Evolutionary conservation across 768 basidiomycete species (phyloP).

Genomic region (Lentinula edodes): DNA sequence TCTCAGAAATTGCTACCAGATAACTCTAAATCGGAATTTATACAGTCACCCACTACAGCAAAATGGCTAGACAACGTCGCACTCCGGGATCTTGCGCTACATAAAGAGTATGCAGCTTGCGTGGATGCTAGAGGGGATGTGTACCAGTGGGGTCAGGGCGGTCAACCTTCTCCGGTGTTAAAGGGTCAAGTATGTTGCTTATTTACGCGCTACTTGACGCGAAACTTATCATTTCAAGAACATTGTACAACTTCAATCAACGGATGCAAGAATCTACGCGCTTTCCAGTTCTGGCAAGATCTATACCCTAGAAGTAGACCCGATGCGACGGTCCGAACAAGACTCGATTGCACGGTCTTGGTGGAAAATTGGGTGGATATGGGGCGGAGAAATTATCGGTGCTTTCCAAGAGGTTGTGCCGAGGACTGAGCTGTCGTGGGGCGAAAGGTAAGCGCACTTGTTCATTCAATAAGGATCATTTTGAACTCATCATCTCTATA

Average conservation of each 20-base stretch:
- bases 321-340: slow-evolving; percentile 37
- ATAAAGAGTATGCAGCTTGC: slow-evolving; percentile 64
- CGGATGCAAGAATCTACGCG: slow-evolving; percentile 62
- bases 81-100: slow-evolving; percentile 66
- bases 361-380: slow-evolving; percentile 59
- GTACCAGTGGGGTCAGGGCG: slow-evolving; percentile 75
- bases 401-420: slow-evolving; percentile 62
- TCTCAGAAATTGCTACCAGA: slow-evolving; percentile 39
- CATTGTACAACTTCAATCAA: slow-evolving; percentile 58
- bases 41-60: slow-evolving; percentile 46
- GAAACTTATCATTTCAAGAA: slow-evolving; percentile 39
- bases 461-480: background rate
- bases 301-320: slow-evolving; percentile 57
- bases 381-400: slow-evolving; percentile 39
- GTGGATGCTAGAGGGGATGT: slow-evolving; percentile 78
- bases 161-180: slow-evolving; percentile 47
- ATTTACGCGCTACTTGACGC: background rate
- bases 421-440: slow-evolving; percentile 46
- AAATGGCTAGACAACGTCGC: slow-evolving; percentile 64
- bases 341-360: slow-evolving; percentile 40
- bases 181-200: slow-evolving; percentile 51
- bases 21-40: slow-evolving; percentile 27
- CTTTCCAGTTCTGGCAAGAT: slow-evolving; percentile 74
- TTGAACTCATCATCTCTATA: slow-evolving; percentile 19
- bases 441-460: slow-evolving; percentile 53